Percentiles rank a stretch among this genome's conserved stretches.
Conservation (phyloP, 2,329 filamentous ascomycete species). For the Alternaria sp. region DNA sequence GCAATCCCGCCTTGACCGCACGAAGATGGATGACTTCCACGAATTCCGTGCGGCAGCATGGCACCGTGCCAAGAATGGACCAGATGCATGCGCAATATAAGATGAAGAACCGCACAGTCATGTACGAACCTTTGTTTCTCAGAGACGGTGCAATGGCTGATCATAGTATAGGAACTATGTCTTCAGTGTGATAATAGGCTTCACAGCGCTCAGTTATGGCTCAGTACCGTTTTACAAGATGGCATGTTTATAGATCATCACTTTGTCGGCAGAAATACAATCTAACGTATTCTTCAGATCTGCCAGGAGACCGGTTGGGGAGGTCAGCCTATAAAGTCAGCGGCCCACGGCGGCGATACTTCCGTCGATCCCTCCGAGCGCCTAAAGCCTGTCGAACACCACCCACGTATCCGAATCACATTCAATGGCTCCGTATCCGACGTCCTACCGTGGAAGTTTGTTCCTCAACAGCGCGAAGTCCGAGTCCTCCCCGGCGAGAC, state of each 20-base stretch:
- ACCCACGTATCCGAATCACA: slow-evolving; percentile 88
- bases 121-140: too few species aligned
- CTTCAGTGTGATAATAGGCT: slow-evolving; percentile 77
- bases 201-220: slow-evolving; percentile 80
- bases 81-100: slow-evolving; percentile 69
- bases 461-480: slow-evolving; percentile 95
- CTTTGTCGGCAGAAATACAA: not conserved
- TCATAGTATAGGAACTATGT: slow-evolving; percentile 68
- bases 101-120: slow-evolving; percentile 70
- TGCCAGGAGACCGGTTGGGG: slow-evolving; percentile 90
- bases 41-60: slow-evolving; percentile 33
- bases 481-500: slow-evolving; percentile 95
- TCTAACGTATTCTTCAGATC: slow-evolving; percentile 59
- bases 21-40: slow-evolving; percentile 45
- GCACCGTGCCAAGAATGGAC: slow-evolving; percentile 64
- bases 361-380: slow-evolving; percentile 73
- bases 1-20: slow-evolving; percentile 23
- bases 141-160: slow-evolving; percentile 13
- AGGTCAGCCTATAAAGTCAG: slow-evolving; percentile 86
- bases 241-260: slow-evolving; percentile 53
- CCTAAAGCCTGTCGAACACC: slow-evolving; percentile 78
- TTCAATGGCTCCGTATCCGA: slow-evolving; percentile 97
- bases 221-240: slow-evolving; percentile 89
- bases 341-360: slow-evolving; percentile 64
- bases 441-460: slow-evolving; percentile 95